Evolutionary conservation across 192 early-diverging fungal species (phyloP), one percentile per base, ranked within the genome.

Genomic region (Lunasporangiospora selenospora): DNA sequence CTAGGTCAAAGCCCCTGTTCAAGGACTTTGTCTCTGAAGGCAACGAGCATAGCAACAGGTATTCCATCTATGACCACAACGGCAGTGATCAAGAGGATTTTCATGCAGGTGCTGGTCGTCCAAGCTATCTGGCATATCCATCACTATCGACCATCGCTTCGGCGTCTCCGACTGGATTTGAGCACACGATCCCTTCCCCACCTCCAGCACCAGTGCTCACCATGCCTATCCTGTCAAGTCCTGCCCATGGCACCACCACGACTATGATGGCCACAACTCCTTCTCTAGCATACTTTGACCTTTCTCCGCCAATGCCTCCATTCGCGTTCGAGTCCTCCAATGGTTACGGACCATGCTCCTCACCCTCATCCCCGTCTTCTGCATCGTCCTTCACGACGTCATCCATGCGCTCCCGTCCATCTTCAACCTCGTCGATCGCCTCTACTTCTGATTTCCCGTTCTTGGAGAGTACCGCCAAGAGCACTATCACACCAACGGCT

Each of bases 331-430:
- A 10, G 37, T 7, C 37, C 8, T 10, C 37, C 37, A 38, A 38
- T 7, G 37, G 37, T 38, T 38, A 18, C 41, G 41, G 21, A 43
- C 41, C 16, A 18, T 43, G 16, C 5, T 39, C 16, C 19, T 44
- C 53, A 3, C 43, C 64, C 3, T 67, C 65, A 2, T 46, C 52
- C 19, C 23, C 48, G 23, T 44, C 49, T 3, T 55, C 62, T 2
- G 31, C 37, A 3, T 53, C 62, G 4, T 65, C 42, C 44, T 56
- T 56, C n/a, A 27, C 40, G 26, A 56, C 40, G 7, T 56, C 54
- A 12, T n/a, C n/a, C n/a, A 43, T 16, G 8, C 37, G 16, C 4
- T 65, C 62, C 15, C 30, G 58, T 21, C 58, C 58, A 10, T 60
- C 58, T 1, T 60, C 58, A 6, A 60, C 58, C 4, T 60, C 53